These are phyloP conservation scores for Lodderomyces beijingensis DNA, from an alignment of 1,139 yeast genomes.

Conservation along the genomic window DNA sequence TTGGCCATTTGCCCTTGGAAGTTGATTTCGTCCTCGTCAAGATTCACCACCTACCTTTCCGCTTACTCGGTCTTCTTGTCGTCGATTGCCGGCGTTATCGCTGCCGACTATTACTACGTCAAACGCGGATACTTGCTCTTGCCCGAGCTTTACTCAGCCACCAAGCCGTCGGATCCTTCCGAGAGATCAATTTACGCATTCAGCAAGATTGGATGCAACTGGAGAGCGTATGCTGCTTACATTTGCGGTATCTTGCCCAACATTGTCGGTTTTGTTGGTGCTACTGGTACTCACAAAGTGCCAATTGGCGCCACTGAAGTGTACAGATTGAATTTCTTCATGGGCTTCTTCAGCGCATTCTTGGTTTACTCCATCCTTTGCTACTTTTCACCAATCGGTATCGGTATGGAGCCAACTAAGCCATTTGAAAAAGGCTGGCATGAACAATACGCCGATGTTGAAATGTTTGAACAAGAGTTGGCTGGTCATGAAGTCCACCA, in stretches of 20 bases:
- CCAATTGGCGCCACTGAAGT: conserved; percentile 75
- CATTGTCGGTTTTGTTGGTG: conserved; percentile 86
- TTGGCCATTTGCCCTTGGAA: conserved; percentile 88
- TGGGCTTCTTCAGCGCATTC: conserved; percentile 64
- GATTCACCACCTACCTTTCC: conserved; percentile 77
- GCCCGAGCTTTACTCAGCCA: conserved; percentile 54
- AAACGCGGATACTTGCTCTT: conserved; percentile 69
- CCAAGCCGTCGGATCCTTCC: conserved; percentile 27
- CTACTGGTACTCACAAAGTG: conserved; percentile 58
- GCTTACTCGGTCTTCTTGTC: conserved; percentile 87
- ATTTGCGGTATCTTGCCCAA: conserved; percentile 75
- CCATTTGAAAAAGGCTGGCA: conserved; percentile 59
- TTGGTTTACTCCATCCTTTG: conserved; percentile 47
- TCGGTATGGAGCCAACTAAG: conserved; percentile 49
- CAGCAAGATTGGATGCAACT: conserved; percentile 62
- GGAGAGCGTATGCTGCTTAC: conserved; percentile 77
- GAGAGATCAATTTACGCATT: conserved; percentile 50
- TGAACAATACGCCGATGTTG: conserved; percentile 60
- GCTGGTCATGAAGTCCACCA: conserved; percentile 29
- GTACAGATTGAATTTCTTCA: conserved; percentile 68
- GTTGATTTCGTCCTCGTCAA: conserved; percentile 65
- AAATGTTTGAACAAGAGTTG: conserved; percentile 52
- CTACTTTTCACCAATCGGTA: conserved; percentile 50
- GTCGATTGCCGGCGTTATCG: conserved; percentile 80
- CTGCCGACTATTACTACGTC: conserved; percentile 71